These are phyloP conservation scores for Persicaria tinctoria DNA, from an alignment of 148 eudicot species.

Conservation along the genomic window DNA sequence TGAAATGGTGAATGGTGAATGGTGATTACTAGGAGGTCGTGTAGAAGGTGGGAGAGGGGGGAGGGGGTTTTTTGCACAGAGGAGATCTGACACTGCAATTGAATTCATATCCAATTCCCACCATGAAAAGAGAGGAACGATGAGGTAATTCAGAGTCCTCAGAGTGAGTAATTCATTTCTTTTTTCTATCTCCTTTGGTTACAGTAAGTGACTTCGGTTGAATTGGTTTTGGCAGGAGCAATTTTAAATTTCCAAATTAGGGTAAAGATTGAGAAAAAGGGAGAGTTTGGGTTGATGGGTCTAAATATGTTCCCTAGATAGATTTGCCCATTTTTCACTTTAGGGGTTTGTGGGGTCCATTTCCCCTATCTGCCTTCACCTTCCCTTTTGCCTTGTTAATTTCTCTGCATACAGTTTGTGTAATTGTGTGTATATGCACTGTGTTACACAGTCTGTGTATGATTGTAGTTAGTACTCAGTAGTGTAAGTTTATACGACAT, in stretches of 20 bases:
- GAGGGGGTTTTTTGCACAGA: no score
- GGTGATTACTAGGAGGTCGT: slow-evolving; percentile 1
- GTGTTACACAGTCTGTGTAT: no score
- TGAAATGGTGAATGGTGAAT: neutral
- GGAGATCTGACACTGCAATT: neutral
- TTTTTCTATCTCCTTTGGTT: neutral
- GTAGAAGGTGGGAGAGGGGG: neutral
- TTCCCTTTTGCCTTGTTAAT: no score
- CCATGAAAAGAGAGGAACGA: neutral
- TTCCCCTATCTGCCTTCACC: neutral
- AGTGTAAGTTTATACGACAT: no score
- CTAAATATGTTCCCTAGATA: slow-evolving; percentile 7
- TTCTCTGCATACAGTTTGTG: no score
- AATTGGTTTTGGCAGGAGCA: neutral
- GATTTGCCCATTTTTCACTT: slow-evolving; percentile 6
- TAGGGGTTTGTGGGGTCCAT: neutral
- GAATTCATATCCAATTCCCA: neutral
- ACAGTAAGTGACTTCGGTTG: neutral
- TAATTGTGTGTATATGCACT: no score
- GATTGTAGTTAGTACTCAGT: no score
- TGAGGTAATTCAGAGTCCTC: neutral
- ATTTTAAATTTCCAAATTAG: slow-evolving; percentile 3
- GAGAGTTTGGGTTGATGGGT: neutral
- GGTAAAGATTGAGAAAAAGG: slow-evolving; percentile 6
- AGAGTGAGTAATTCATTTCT: neutral